Evolutionary conservation across 169 alveolate genomes (phyloP).

Genomic region (Plasmodium gaboni): DNA sequence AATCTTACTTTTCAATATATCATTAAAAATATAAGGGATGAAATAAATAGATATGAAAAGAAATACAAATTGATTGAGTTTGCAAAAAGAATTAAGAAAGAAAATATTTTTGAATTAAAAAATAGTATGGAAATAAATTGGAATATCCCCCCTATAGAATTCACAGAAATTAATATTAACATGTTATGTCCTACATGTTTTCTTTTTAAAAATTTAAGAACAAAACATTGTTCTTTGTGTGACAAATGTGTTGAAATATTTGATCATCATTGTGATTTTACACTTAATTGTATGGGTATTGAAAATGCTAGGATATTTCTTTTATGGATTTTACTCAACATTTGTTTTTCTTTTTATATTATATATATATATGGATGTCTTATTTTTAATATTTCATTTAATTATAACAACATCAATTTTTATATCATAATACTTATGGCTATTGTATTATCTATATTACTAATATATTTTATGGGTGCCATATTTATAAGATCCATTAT

Average conservation of each 20-base stretch:
- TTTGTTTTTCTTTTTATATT: slow-evolving; percentile 13
- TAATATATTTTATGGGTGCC: slow-evolving; percentile 37
- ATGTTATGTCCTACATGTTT: slow-evolving; percentile 63
- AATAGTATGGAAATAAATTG: slow-evolving; percentile 10
- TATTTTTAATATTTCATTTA: background rate
- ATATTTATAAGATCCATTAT: slow-evolving; percentile 31
- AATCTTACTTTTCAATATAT: slow-evolving; percentile 23
- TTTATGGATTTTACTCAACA: slow-evolving; percentile 42
- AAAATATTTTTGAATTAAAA: slow-evolving; percentile 28
- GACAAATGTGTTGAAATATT: slow-evolving; percentile 91
- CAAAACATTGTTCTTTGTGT: slow-evolving; percentile 95
- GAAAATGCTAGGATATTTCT: slow-evolving; percentile 52
- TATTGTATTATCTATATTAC: slow-evolving; percentile 9
- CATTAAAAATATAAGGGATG: slow-evolving; percentile 33
- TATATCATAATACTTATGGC: slow-evolving; percentile 4
- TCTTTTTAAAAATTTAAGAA: slow-evolving; percentile 89
- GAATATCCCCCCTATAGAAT: slow-evolving; percentile 15
- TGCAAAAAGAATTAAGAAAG: slow-evolving; percentile 13
- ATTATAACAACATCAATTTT: slow-evolving; percentile 2
- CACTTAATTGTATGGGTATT: slow-evolving; percentile 70
- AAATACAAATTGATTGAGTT: slow-evolving; percentile 21
- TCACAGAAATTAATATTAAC: slow-evolving; percentile 42
- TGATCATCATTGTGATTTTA: slow-evolving; percentile 95
- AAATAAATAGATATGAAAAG: slow-evolving; percentile 39
- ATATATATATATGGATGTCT: slow-evolving; percentile 19